Percentiles rank a stretch among this genome's conserved stretches.
These are phyloP conservation scores for Primulina huaijiensis DNA, from an alignment of 257 asterid species.

Conservation along the genomic window DNA sequence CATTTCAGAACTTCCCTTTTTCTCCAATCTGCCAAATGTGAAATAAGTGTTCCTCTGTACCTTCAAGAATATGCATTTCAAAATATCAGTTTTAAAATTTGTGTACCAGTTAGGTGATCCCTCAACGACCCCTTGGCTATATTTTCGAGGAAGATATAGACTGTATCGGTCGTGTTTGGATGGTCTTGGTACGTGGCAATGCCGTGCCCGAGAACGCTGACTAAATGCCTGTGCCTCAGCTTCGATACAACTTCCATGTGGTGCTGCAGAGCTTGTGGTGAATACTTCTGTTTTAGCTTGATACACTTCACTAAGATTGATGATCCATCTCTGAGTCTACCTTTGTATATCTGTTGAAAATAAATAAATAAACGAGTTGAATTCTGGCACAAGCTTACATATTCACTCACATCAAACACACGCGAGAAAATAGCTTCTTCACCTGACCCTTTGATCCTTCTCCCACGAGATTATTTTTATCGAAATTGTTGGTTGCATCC, in stretches of 20 bases:
- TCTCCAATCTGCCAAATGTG: slow-evolving; percentile 65
- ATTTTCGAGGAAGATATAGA: slow-evolving; percentile 73
- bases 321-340: slow-evolving; percentile 85
- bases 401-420: neutral
- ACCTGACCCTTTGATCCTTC: slow-evolving; percentile 94
- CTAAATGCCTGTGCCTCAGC: slow-evolving; percentile 88
- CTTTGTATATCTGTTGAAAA: slow-evolving; percentile 61
- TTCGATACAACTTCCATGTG: slow-evolving; percentile 91
- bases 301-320: slow-evolving; percentile 78
- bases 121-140: slow-evolving; percentile 65
- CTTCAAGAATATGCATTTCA: neutral
- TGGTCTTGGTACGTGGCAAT: slow-evolving; percentile 84
- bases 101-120: slow-evolving; percentile 72
- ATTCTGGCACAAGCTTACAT: neutral
- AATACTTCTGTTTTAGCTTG: slow-evolving; percentile 81
- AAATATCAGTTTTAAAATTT: neutral
- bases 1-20: slow-evolving; percentile 77
- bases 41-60: neutral
- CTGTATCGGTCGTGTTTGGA: slow-evolving; percentile 72
- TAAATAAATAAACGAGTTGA: neutral
- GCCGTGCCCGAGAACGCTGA: slow-evolving; percentile 93
- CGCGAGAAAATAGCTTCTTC: slow-evolving; percentile 20
- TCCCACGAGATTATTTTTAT: slow-evolving; percentile 68
- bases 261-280: slow-evolving; percentile 75
- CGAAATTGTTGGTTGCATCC: slow-evolving; percentile 84